phyloP scores from a whole-genome alignment of 495 filamentous ascomycete genomes.

The Penicillium ochrochloron region DNA sequence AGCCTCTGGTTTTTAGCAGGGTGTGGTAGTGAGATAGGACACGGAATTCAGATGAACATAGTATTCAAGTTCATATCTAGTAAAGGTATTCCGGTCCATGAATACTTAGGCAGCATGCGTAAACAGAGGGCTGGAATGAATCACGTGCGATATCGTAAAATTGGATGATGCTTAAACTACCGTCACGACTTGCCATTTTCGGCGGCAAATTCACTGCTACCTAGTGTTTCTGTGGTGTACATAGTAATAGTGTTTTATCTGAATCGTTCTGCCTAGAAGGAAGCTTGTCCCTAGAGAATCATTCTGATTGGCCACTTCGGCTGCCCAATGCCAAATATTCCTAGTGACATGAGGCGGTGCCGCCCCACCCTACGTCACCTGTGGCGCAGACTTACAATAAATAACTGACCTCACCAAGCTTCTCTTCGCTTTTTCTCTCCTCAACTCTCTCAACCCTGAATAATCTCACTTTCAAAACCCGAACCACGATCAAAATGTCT shows the following conservation, averaged over 20 bases:
- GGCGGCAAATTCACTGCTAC: too few species aligned
- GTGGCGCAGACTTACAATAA: slow-evolving; percentile 33
- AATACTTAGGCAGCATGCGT: too few species aligned
- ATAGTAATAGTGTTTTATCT: neutral
- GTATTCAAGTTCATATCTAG: too few species aligned
- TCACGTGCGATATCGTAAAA: too few species aligned
- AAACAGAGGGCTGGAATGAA: too few species aligned
- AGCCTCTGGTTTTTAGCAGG: too few species aligned
- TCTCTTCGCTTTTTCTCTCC: neutral
- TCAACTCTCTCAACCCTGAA: slow-evolving; percentile 3
- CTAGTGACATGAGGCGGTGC: slow-evolving; percentile 29
- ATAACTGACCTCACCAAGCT: slow-evolving; percentile 21
- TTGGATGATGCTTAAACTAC: too few species aligned
- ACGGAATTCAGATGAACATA: too few species aligned
- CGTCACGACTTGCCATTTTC: too few species aligned
- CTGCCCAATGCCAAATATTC: too few species aligned
- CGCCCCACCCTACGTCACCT: slow-evolving; percentile 38
- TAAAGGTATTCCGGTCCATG: neutral
- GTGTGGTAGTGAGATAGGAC: too few species aligned
- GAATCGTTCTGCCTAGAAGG: slow-evolving; percentile 1
- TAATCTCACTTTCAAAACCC: slow-evolving; percentile 3
- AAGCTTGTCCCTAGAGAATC: neutral
- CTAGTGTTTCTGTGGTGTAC: too few species aligned
- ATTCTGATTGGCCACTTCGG: neutral
- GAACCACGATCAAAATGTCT: slow-evolving; percentile 46